phyloP scores from a whole-genome alignment of 305 asterid species.

The Lippia alba region DNA sequence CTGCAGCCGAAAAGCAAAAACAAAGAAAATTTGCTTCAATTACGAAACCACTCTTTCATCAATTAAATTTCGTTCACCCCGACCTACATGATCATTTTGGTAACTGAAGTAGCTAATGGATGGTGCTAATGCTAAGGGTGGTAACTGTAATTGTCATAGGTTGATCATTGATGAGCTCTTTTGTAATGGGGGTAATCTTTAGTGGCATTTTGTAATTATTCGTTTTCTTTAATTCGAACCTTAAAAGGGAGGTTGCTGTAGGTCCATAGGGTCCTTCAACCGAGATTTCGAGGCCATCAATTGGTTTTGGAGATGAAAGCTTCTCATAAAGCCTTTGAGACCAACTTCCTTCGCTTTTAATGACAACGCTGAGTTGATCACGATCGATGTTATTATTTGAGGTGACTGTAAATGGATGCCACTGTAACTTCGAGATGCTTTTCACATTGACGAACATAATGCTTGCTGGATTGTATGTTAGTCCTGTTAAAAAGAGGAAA shows the following conservation, averaged over 20 bases:
- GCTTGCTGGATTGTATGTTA: slow-evolving; percentile 46
- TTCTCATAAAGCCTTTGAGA: slow-evolving; percentile 43
- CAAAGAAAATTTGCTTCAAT: neutral
- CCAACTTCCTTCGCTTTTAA: slow-evolving; percentile 53
- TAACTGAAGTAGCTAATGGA: no score
- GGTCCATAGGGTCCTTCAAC: slow-evolving; percentile 54
- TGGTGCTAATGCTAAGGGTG: no score
- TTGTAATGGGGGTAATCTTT: neutral
- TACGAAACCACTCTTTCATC: no score
- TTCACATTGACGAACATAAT: slow-evolving; percentile 45
- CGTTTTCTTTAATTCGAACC: slow-evolving; percentile 27
- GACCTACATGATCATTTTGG: no score
- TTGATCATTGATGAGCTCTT: neutral
- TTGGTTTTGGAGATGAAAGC: slow-evolving; percentile 37
- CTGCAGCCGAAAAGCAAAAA: slow-evolving; percentile 17
- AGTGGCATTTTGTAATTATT: neutral
- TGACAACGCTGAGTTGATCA: slow-evolving; percentile 41
- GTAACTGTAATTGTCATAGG: no score
- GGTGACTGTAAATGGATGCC: slow-evolving; percentile 59
- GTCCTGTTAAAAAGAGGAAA: slow-evolving; percentile 29
- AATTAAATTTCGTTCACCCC: no score
- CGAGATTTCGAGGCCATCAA: slow-evolving; percentile 39
- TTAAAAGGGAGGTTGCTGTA: slow-evolving; percentile 41
- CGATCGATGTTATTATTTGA: slow-evolving; percentile 43
- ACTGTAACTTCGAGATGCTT: slow-evolving; percentile 44